Conservation (phyloP, 495 filamentous ascomycete genomes). For the Daldinia decipiens region DNA sequence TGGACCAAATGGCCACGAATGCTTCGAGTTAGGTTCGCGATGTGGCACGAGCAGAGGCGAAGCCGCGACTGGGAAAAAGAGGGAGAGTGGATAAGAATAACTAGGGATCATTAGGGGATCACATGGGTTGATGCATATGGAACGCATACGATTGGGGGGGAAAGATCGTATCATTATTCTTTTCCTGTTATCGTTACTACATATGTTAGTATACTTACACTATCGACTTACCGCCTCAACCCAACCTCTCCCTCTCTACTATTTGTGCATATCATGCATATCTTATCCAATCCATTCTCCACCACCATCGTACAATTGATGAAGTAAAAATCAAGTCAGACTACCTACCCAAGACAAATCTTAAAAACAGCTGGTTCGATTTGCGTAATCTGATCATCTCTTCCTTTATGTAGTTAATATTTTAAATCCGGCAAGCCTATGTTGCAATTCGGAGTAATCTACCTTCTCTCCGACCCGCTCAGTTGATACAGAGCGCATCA, state of each 20-base stretch:
- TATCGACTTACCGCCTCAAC: conserved; percentile 10
- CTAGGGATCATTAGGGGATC: background rate
- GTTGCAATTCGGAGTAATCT: background rate
- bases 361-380: background rate
- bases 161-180: conserved; percentile 2
- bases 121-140: conserved; percentile 9
- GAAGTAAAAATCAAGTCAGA: background rate
- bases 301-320: background rate
- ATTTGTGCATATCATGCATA: background rate
- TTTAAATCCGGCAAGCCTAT: background rate
- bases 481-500: background rate
- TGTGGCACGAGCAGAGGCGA: conserved; percentile 14
- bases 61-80: background rate
- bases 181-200: background rate
- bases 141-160: conserved; percentile 4
- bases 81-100: conserved; percentile 6
- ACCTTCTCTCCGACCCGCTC: background rate
- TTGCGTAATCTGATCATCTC: conserved; percentile 4
- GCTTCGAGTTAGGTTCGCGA: conserved; percentile 10
- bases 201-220: too few species aligned
- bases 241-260: background rate
- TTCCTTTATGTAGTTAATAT: background rate
- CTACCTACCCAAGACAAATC: background rate
- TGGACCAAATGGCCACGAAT: conserved; percentile 9
- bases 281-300: background rate